Conservation (phyloP, 148 eudicot genomes). For the Chenopodium album region DNA sequence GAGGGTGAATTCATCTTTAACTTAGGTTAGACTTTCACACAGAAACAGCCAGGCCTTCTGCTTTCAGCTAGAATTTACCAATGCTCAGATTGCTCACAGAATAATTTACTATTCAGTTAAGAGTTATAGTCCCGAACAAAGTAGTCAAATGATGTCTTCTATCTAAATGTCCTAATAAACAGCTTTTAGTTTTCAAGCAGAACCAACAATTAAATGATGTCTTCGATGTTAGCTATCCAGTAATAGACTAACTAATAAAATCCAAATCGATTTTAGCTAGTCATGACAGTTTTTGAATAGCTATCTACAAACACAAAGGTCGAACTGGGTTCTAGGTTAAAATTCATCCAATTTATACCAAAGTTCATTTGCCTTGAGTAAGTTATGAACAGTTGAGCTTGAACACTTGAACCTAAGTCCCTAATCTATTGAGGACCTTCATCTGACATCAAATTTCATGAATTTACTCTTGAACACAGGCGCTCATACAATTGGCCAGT, state of each 20-base stretch:
- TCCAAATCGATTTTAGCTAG: not conserved
- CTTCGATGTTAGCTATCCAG: too few species aligned
- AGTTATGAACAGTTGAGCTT: not conserved
- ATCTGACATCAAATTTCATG: not conserved
- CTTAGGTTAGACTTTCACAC: not conserved
- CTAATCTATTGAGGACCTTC: not conserved
- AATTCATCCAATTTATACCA: not conserved
- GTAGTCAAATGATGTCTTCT: not conserved
- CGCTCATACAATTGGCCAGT: conserved; percentile 29
- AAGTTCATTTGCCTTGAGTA: not conserved
- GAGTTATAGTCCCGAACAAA: too few species aligned
- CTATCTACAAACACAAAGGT: not conserved
- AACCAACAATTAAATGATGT: not conserved
- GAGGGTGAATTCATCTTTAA: not conserved
- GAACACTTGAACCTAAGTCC: not conserved
- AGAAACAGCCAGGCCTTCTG: not conserved
- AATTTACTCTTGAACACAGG: conserved; percentile 19
- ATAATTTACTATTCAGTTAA: not conserved
- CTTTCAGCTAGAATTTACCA: not conserved
- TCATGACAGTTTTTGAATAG: not conserved
- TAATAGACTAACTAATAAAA: not conserved
- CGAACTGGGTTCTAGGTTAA: not conserved
- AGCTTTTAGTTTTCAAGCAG: not conserved
- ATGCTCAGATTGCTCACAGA: not conserved
- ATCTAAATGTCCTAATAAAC: not conserved